Evolutionary conservation across 1,284 basidiomycete species (phyloP).

Genomic region (Pholiota adiposa): DNA sequence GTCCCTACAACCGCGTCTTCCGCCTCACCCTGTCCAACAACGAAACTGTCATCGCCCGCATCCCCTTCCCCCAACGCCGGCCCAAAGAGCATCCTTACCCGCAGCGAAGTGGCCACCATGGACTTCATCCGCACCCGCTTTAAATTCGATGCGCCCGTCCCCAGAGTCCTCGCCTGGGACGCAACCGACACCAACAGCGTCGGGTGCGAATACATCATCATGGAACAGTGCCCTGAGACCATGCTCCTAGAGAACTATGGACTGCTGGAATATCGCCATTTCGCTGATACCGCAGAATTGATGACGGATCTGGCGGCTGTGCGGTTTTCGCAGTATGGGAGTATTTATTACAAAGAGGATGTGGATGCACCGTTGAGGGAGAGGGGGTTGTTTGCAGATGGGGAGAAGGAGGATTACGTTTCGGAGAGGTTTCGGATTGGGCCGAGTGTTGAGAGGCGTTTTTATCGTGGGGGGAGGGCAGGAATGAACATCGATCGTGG

Average conservation of each 20-base stretch:
- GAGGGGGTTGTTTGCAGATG: constrained; percentile 7
- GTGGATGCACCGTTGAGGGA: neutral
- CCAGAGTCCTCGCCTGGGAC: constrained; percentile 33
- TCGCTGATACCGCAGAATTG: neutral
- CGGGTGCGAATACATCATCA: constrained; percentile 36
- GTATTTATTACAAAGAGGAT: constrained; percentile 7
- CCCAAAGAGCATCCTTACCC: constrained; percentile 24
- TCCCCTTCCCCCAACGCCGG: too few relatives aligned
- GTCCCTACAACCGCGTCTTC: too few relatives aligned
- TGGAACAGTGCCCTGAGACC: constrained; percentile 17
- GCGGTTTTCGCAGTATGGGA: constrained; percentile 15
- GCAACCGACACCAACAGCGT: constrained; percentile 25
- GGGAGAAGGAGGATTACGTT: neutral
- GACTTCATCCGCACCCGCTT: constrained; percentile 30
- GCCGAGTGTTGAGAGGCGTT: constrained; percentile 9
- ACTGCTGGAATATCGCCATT: neutral
- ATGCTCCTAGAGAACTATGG: neutral
- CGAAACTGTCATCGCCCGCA: too few relatives aligned
- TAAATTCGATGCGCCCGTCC: constrained; percentile 33
- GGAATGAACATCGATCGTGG: constrained; percentile 11
- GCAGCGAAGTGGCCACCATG: constrained; percentile 40
- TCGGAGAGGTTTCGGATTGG: constrained; percentile 14
- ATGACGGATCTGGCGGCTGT: neutral
- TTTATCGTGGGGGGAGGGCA: constrained; percentile 9
- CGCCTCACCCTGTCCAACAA: too few relatives aligned